These are phyloP conservation scores for Adiantum capillusveneris DNA, from an alignment of 75 land plant species.

Conservation along the genomic window DNA sequence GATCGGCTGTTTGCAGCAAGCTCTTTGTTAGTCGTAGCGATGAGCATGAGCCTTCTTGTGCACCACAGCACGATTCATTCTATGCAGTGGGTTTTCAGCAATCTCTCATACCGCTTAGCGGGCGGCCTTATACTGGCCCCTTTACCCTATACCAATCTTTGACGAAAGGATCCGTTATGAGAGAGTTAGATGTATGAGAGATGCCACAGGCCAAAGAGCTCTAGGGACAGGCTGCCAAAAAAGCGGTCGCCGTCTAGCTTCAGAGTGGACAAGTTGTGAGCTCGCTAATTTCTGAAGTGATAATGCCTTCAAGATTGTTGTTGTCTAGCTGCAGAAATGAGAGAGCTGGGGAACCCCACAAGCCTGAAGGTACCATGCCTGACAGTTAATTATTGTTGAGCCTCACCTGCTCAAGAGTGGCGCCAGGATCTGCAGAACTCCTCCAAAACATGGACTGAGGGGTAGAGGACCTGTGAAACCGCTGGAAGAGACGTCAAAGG, in stretches of 20 bases:
- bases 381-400: slow-evolving; percentile 47
- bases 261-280: slow-evolving; percentile 39
- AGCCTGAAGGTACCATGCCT: slow-evolving; percentile 52
- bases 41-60: too few relatives aligned
- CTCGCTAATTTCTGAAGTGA: slow-evolving; percentile 29
- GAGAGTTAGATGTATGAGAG: slow-evolving; percentile 52
- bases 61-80: too few relatives aligned
- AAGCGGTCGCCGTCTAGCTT: slow-evolving; percentile 64
- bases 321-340: slow-evolving; percentile 44
- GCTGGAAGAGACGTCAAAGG: too few relatives aligned
- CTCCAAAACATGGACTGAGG: slow-evolving; percentile 37
- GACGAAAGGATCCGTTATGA: slow-evolving; percentile 49
- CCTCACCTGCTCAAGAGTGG: slow-evolving; percentile 44
- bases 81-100: too few relatives aligned
- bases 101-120: too few relatives aligned
- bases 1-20: too few relatives aligned
- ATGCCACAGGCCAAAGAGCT: slow-evolving; percentile 35
- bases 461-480: too few relatives aligned
- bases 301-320: slow-evolving; percentile 38
- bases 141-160: slow-evolving; percentile 43
- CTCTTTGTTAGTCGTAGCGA: too few relatives aligned
- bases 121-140: too few relatives aligned
- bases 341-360: slow-evolving; percentile 62
- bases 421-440: slow-evolving; percentile 35
- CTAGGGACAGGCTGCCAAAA: slow-evolving; percentile 43